phyloP scores from a whole-genome alignment of 2,329 filamentous ascomycete genomes.

The Alternaria sp. region DNA sequence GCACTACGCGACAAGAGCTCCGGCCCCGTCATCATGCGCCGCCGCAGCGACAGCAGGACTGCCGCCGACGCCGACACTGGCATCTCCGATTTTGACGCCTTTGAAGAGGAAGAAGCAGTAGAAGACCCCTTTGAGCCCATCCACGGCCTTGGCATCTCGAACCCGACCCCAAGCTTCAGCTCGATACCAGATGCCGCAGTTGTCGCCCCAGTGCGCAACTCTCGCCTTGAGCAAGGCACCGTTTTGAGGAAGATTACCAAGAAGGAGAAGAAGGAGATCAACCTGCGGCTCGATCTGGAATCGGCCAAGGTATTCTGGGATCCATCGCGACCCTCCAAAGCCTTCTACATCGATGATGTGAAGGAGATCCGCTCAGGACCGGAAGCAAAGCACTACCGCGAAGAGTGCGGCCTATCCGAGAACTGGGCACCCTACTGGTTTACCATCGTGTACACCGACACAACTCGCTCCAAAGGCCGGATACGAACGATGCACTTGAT shows the following conservation, averaged over 20 bases:
- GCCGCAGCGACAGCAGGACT: constrained; percentile 88
- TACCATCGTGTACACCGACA: constrained; percentile 85
- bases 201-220: constrained; percentile 77
- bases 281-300: constrained; percentile 81
- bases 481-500: constrained; percentile 88
- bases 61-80: constrained; percentile 61
- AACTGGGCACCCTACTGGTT: constrained; percentile 79
- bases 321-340: constrained; percentile 77
- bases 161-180: constrained; percentile 38
- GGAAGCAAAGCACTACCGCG: constrained; percentile 87
- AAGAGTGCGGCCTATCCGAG: constrained; percentile 77
- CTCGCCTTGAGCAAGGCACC: constrained; percentile 79
- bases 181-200: constrained; percentile 53
- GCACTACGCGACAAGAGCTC: constrained; percentile 83
- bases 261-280: constrained; percentile 76
- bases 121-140: constrained; percentile 54
- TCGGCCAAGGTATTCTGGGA: constrained; percentile 91
- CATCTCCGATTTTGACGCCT: constrained; percentile 59
- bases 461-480: constrained; percentile 76
- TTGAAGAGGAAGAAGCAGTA: constrained; percentile 60
- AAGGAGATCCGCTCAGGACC: constrained; percentile 84
- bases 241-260: constrained; percentile 83
- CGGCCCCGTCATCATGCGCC: constrained; percentile 85
- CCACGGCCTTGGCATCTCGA: constrained; percentile 54
- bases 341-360: constrained; percentile 94